These are phyloP conservation scores for Yarrowia porcina DNA, from an alignment of 805 yeast species.

Conservation along the genomic window DNA sequence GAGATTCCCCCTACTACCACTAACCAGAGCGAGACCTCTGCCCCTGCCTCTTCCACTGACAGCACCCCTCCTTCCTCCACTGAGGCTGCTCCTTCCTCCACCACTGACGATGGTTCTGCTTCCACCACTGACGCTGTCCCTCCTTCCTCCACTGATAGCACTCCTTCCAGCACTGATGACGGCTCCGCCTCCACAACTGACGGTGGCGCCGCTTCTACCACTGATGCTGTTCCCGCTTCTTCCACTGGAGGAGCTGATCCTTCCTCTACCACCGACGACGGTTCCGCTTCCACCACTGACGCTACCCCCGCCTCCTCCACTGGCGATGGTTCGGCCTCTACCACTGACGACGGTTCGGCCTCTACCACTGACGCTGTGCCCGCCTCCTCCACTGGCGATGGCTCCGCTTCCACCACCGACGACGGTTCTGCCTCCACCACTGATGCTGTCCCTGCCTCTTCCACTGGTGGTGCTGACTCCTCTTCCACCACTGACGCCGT, in stretches of 20 bases:
- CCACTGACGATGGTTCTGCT: background rate
- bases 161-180: background rate
- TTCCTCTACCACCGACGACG: background rate
- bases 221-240: background rate
- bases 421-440: background rate
- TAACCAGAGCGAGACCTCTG: background rate
- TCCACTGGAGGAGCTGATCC: background rate
- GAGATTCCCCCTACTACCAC: background rate
- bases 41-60: background rate
- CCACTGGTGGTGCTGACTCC: background rate
- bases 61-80: background rate
- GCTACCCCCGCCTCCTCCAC: background rate
- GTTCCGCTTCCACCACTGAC: background rate
- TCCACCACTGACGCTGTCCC: background rate
- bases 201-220: background rate
- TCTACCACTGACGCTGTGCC: background rate
- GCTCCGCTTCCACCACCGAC: background rate
- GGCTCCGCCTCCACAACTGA: background rate
- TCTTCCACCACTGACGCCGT: background rate
- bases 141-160: background rate
- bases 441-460: background rate
- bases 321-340: background rate
- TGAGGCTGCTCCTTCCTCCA: background rate
- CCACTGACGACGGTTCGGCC: background rate
- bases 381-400: background rate